Conservation (phyloP, 2,329 filamentous ascomycete species). For the Pseudogymnoascus sp. region DNA sequence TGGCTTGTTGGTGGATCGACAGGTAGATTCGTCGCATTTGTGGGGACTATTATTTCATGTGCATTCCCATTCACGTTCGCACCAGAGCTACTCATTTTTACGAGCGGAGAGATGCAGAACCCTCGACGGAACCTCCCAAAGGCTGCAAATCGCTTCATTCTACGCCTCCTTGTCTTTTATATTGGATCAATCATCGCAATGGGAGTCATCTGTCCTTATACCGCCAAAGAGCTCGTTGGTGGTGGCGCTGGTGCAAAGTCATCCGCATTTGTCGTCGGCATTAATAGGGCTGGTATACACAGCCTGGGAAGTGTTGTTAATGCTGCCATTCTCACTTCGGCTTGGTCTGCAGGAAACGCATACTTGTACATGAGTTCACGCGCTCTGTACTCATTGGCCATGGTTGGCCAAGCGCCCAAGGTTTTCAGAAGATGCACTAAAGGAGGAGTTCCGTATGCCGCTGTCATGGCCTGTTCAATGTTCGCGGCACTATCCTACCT, state of each 20-base stretch:
- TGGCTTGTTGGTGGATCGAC: conserved; percentile 39
- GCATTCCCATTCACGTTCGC: conserved; percentile 51
- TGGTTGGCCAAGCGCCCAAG: conserved; percentile 56
- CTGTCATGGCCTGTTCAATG: conserved; percentile 47
- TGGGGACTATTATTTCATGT: conserved; percentile 40
- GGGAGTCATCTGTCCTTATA: conserved; percentile 50
- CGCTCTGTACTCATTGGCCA: conserved; percentile 60
- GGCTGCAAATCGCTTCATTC: conserved; percentile 52
- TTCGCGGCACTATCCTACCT: conserved; percentile 61
- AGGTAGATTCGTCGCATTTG: conserved; percentile 51
- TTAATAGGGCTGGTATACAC: conserved; percentile 56
- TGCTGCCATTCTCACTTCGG: conserved; percentile 59
- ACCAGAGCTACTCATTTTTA: conserved; percentile 53
- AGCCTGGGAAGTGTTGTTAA: conserved; percentile 62
- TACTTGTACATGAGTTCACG: conserved; percentile 61
- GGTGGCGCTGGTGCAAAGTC: conserved; percentile 41
- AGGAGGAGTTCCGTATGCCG: conserved; percentile 52
- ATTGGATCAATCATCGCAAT: conserved; percentile 51
- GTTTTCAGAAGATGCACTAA: conserved; percentile 53
- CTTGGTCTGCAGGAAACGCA: conserved; percentile 54
- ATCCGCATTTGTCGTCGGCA: conserved; percentile 47
- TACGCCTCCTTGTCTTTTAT: conserved; percentile 55
- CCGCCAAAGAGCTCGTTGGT: conserved; percentile 52
- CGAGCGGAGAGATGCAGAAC: conserved; percentile 57
- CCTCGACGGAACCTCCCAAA: conserved; percentile 61